Evolutionary conservation across 2,329 filamentous ascomycete species (phyloP).

Genomic region (Penicillium sp.): DNA sequence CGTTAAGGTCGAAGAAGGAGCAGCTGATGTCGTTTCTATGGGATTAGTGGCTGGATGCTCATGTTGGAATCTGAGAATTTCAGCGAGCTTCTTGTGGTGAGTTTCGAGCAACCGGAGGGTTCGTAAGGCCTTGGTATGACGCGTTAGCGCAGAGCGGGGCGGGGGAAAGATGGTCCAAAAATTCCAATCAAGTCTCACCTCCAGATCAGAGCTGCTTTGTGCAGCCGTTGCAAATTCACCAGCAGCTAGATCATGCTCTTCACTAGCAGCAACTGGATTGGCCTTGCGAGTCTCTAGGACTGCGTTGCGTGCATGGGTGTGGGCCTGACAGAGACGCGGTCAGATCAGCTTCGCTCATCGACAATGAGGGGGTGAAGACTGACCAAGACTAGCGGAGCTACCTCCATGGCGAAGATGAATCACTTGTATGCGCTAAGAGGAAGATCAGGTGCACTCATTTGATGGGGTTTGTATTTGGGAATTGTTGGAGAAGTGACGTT

Average conservation of each 20-base stretch:
- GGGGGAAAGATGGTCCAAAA: neutral
- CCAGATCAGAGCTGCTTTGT: slow-evolving; percentile 63
- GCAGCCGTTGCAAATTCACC: slow-evolving; percentile 83
- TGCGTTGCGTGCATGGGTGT: slow-evolving; percentile 84
- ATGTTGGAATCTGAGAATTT: slow-evolving; percentile 71
- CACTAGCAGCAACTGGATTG: slow-evolving; percentile 76
- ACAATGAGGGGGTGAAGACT: slow-evolving; percentile 4
- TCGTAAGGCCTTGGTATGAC: slow-evolving; percentile 68
- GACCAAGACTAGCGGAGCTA: slow-evolving; percentile 66
- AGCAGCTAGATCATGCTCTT: slow-evolving; percentile 84
- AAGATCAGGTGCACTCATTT: neutral
- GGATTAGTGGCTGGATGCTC: slow-evolving; percentile 46
- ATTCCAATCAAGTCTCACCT: slow-evolving; percentile 43
- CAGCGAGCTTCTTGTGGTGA: slow-evolving; percentile 80
- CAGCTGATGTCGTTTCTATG: slow-evolving; percentile 12
- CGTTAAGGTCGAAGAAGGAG: slow-evolving; percentile 10
- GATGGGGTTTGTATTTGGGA: neutral
- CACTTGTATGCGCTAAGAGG: neutral
- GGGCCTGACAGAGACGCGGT: slow-evolving; percentile 57
- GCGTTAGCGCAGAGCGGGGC: slow-evolving; percentile 5
- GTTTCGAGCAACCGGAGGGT: slow-evolving; percentile 82
- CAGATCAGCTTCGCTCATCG: slow-evolving; percentile 5
- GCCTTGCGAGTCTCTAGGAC: slow-evolving; percentile 66
- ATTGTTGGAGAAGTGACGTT: slow-evolving; percentile 8
- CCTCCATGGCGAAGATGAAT: slow-evolving; percentile 58